Evolutionary conservation across 352 stramenopile genomes (phyloP), one percentile per base, ranked within the genome.

Genomic region (Pythium chondricola): DNA sequence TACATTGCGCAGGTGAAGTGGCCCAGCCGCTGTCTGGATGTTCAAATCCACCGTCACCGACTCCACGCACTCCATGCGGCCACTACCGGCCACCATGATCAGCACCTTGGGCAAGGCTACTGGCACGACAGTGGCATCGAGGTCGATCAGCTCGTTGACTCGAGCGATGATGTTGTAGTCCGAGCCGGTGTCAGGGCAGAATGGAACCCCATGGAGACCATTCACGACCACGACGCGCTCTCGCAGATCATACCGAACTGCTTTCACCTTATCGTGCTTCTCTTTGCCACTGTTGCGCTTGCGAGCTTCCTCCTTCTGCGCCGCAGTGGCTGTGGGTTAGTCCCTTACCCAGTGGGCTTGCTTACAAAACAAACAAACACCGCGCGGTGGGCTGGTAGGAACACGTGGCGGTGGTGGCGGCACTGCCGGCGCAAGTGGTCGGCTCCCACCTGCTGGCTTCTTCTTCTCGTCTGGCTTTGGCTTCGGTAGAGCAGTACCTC

Each of bases 281-380:
- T 24, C 27, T 8, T 44, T 44, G 6, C 4, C 20, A 16, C 27
- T 44, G 7, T 4, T 16, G 9, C 17, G 17, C 5, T n/a, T 14
- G 27, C 17, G 38, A 24, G 38, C 38, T 27, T 44, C 17, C 16
- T 44, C 38, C 38, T 44, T 56, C 48, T 37, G 44, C 21, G 20
- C 39, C 22, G 52, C 48, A 2, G 45, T 58, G 5, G 48, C 47
- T 8, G 46, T 47, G 5, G 42, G 52, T 17, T 41, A 59, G 21
- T 51, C 47, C 9, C 41, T 43, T 0, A 61, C 21, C 58, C 52
- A 67, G 38, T 67, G 43, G 10, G 52, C 26, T 0, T 43, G 47
- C 25, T 58, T 58, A 46, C 52, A 67, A 6, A 48, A 31, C 11
- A 55, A 30, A 44, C 40, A 62, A 13, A 52, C 52, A 25, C 37